Base-by-base conservation (phyloP, 768 basidiomycete genomes). In the Xerocomellus intermedius region DNA sequence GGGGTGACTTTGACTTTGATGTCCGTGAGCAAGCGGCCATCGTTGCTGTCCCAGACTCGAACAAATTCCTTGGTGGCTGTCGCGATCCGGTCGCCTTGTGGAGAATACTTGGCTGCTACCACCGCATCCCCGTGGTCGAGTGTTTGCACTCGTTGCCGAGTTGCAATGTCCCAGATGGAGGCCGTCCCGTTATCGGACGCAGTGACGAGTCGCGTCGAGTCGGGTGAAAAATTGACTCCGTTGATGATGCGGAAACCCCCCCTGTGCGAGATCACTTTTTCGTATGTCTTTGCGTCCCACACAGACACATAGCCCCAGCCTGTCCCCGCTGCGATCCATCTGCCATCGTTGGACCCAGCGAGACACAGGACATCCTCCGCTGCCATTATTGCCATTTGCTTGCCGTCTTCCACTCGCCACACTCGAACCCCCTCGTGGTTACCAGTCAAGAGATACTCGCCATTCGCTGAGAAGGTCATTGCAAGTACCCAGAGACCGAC, bases 191-290 rank as follows among this genome's bases (percentile, higher is more conserved):
- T 17, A 1, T 3, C 2, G 1, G 41, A 33, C 8, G 36, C 46
- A 1, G n/a, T 4, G 30, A 53, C 51, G 14, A 56, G 39, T 6
- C 36, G 39, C 1, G 33, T 37, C n/a, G 44, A 46, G 48, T 54
- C 48, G 14, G 52, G 48, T 1, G 53, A 41, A 39, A 54, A 58
- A 16, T 58, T 52, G 28, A 58, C 26, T 2, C 10, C 54, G 10
- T 6, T 1, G 14, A 22, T 14, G 19, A 0, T 19, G 16, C 24
- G 3, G 24, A n/a, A n/a, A n/a, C 24, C 24, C 3, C 5, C 24
- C 24, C 5, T 24, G 24, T 24, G 24, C 24, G 24, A 24, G 3
- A 24, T 3, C 3, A 24, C 24, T 3, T 24, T 24, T 24, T 24
- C 5, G 5, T 5, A 24, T 24, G 24, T 24, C 24, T 24, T 24